phyloP scores from a whole-genome alignment of 1,284 basidiomycete species.

The Volvariella volvacea region DNA sequence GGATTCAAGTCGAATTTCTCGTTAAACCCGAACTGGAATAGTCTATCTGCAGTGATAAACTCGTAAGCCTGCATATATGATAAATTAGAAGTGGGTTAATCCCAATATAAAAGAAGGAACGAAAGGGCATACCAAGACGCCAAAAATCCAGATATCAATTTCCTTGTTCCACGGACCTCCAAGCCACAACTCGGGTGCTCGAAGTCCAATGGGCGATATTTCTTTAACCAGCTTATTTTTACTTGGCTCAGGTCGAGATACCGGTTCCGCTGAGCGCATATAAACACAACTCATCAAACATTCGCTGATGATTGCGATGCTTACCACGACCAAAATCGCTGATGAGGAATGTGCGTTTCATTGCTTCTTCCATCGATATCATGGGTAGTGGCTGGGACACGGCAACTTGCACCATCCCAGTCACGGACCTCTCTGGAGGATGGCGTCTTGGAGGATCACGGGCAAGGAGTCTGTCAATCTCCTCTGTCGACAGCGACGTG shows the following conservation, averaged over 20 bases:
- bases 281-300: too few species aligned
- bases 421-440: slow-evolving; percentile 15
- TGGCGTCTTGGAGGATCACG: slow-evolving; percentile 16
- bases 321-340: slow-evolving; percentile 26
- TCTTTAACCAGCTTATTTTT: too few species aligned
- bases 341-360: slow-evolving; percentile 18
- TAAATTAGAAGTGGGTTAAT: neutral
- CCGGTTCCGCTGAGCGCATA: too few species aligned
- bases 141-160: slow-evolving; percentile 28
- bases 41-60: slow-evolving; percentile 9
- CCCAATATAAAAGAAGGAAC: slow-evolving; percentile 3
- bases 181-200: too few species aligned
- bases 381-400: slow-evolving; percentile 24
- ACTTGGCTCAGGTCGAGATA: too few species aligned
- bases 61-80: slow-evolving; percentile 15
- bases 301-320: too few species aligned
- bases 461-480: slow-evolving; percentile 12
- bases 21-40: slow-evolving; percentile 15
- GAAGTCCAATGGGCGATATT: too few species aligned
- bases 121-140: slow-evolving; percentile 19
- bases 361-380: slow-evolving; percentile 17
- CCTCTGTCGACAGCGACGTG: slow-evolving; percentile 8
- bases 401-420: slow-evolving; percentile 17
- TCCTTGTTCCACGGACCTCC: too few species aligned
- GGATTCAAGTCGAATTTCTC: slow-evolving; percentile 10